Base-by-base conservation (phyloP, 2,329 filamentous ascomycete species). In the Dactylellina sp. region DNA sequence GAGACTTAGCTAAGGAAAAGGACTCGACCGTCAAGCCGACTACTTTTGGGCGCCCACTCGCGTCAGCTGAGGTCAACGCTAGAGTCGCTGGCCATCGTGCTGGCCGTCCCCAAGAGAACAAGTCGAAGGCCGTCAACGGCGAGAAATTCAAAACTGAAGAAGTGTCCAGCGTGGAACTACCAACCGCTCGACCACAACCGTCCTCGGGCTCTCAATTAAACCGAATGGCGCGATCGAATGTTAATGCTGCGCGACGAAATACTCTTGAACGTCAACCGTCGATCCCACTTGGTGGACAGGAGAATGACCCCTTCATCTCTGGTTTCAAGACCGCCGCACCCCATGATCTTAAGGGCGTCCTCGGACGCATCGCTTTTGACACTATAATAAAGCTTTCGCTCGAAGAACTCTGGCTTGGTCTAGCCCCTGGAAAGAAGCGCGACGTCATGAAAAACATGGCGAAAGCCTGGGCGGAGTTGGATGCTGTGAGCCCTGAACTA, bases 41-140 rank as follows among this genome's bases (percentile, higher is more conserved):
- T 18, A 52, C 57, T 14, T 71, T 71, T 52, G 66, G 66, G 2
- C 66, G 66, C 39, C 66, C 46, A n/a, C 57, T 71, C 25, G 66
- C 50, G 16, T 63, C 66, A 18, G 55, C 57, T 14, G 66, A 71
- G 12, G 66, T 71, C 47, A 71, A 71, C 35, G 57, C 66, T 53
- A 71, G 66, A 39, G 66, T 71, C 16, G 66, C 66, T 24, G 66
- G 66, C n/a, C 59, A 63, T 35, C 62, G 39, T 40, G 47, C 28
- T 3, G 66, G 50, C 14, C 57, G 50, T 12, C 24, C 16, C 20
- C 42, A 11, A 12, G 66, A 63, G 18, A n/a, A 11, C 32, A 40
- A 49, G 24, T 18, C 39, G 18, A 62, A 42, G 20, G 2, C 18
- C 6, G 1, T 12, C 25, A 49, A 2, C 28, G 25, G 20, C 24